phyloP scores from a whole-genome alignment of 176 grass and related monocot genomes.

The Juncus inflexus region DNA sequence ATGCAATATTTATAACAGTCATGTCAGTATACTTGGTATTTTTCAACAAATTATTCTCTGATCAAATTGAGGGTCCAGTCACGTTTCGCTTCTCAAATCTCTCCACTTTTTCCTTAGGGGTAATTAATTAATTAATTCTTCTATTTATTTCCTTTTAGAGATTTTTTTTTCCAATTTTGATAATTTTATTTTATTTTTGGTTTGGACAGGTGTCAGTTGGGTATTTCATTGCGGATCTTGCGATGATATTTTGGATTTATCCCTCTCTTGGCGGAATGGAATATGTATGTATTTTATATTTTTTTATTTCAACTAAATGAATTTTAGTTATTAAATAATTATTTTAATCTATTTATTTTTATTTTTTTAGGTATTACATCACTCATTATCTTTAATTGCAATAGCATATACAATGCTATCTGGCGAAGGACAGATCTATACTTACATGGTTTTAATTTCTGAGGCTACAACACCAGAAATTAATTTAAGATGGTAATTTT shows the following conservation, averaged over 20 bases:
- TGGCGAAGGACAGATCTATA: slow-evolving; percentile 89
- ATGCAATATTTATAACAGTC: slow-evolving; percentile 86
- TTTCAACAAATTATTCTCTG: slow-evolving; percentile 81
- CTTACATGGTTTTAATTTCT: slow-evolving; percentile 97
- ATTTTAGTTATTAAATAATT: background rate
- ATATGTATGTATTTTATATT: slow-evolving; percentile 61
- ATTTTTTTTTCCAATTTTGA: slow-evolving; percentile 9
- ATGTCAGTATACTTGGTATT: slow-evolving; percentile 94
- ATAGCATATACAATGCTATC: slow-evolving; percentile 65
- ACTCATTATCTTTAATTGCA: slow-evolving; percentile 69
- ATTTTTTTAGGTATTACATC: slow-evolving; percentile 69
- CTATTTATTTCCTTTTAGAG: slow-evolving; percentile 5
- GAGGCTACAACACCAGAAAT: slow-evolving; percentile 96
- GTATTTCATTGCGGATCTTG: slow-evolving; percentile 85
- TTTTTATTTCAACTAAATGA: background rate
- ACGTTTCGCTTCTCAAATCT: slow-evolving; percentile 69
- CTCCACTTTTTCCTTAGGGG: slow-evolving; percentile 84
- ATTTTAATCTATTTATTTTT: too few relatives aligned
- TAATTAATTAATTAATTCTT: slow-evolving; percentile 34
- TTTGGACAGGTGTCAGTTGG: slow-evolving; percentile 77
- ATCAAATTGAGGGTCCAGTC: slow-evolving; percentile 65
- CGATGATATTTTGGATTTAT: slow-evolving; percentile 87
- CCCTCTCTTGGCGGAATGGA: slow-evolving; percentile 91
- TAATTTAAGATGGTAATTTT: slow-evolving; percentile 91
- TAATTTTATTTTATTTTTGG: slow-evolving; percentile 6